Base-by-base conservation (phyloP, 2,329 filamentous ascomycete species). In the Tolypocladium album region DNA sequence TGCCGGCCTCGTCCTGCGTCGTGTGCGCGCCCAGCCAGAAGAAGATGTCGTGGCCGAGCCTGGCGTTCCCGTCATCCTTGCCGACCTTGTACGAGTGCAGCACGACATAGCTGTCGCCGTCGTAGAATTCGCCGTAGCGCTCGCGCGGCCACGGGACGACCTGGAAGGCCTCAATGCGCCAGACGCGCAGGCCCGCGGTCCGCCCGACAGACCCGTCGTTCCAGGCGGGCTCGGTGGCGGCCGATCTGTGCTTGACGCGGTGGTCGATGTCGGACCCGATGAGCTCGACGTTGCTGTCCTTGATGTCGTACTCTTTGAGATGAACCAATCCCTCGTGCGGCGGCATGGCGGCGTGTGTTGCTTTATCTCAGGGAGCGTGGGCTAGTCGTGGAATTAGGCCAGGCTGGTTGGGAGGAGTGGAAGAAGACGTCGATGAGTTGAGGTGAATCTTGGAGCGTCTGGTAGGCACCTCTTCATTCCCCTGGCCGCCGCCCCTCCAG, bases 21-120 rank as follows among this genome's bases (percentile, higher is more conserved):
- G 85, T 88, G 67, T 87, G 81, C 58, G 72, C 76, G 5, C 86
- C 86, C 0, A 88, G 78, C 86, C 85, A 89, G 74, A 88, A 88
- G 76, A 86, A 88, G 67, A 88, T 80, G 57, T 88, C 85, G 65
- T 88, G 85, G 50, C 73, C 75, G 5, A 87, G 74, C 65, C 75
- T 78, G 61, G 79, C 69, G 39, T 65, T 62, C 4, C 71, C 59
- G 2, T n/a, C 72, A n/a, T 75, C 71, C 42, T 75, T 72, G 50
- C 75, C 78, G 39, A 83, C 68, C 65, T 81, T 79, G 70, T 81
- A 82, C 5, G 85, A 84, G 68, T 84, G 75, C 55, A 89, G 75
- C 4, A 88, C 74, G 61, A 88, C 86, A 68, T 85, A 89, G 72
- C 84, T 88, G 69, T 88, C 86, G 38, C 86, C 86, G 56, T 88